Evolutionary conservation across 768 basidiomycete species (phyloP).

Genomic region (Rhizopogon sp.): DNA sequence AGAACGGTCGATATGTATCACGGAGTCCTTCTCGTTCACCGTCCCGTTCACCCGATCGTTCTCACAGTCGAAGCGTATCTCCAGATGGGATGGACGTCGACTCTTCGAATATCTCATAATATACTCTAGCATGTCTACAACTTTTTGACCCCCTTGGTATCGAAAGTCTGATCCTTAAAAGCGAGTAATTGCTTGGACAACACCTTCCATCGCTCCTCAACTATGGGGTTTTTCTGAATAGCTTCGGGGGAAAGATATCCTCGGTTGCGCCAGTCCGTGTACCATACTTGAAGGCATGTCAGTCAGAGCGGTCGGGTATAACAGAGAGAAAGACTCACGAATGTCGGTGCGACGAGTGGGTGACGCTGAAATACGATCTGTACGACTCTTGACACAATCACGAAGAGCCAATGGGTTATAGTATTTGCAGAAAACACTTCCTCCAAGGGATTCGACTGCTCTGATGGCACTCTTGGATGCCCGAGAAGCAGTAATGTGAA

Average conservation of each 20-base stretch:
- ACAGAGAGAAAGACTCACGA: slow-evolving; percentile 40
- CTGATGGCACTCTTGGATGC: slow-evolving; percentile 84
- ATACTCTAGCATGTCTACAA: slow-evolving; percentile 13
- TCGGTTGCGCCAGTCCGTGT: slow-evolving; percentile 65
- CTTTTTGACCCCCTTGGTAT: slow-evolving; percentile 18
- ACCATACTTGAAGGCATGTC: slow-evolving; percentile 55
- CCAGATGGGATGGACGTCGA: slow-evolving; percentile 48
- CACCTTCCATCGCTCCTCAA: slow-evolving; percentile 65
- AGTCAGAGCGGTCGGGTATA: neutral
- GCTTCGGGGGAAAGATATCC: slow-evolving; percentile 68
- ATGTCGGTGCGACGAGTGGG: slow-evolving; percentile 87
- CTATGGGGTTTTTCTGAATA: slow-evolving; percentile 53
- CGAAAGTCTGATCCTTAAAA: slow-evolving; percentile 37
- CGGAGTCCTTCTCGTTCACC: slow-evolving; percentile 55
- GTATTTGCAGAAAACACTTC: slow-evolving; percentile 84
- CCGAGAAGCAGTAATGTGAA: slow-evolving; percentile 79
- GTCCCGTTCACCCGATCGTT: slow-evolving; percentile 39
- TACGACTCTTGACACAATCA: slow-evolving; percentile 69
- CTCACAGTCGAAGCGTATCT: slow-evolving; percentile 57
- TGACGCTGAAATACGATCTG: slow-evolving; percentile 67
- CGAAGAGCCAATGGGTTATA: slow-evolving; percentile 84
- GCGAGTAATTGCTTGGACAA: slow-evolving; percentile 57
- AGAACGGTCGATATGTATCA: slow-evolving; percentile 57
- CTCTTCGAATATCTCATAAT: slow-evolving; percentile 12
- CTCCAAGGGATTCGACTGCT: slow-evolving; percentile 79